Evolutionary conservation across 495 filamentous ascomycete genomes (phyloP).

Genomic region (Lasiosphaeria ovina): DNA sequence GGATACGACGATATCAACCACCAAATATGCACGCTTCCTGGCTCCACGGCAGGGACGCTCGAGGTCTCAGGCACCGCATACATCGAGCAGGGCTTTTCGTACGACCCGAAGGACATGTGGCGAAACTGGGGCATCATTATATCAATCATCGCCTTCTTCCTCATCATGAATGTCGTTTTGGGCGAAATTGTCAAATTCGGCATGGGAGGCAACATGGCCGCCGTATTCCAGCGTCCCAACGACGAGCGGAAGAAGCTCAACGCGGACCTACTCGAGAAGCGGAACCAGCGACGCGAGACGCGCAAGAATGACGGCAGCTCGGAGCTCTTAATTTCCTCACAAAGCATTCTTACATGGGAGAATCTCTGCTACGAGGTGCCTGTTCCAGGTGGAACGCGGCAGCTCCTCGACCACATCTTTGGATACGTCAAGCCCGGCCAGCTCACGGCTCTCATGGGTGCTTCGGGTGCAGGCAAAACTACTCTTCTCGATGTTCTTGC

Average conservation of each 20-base stretch:
- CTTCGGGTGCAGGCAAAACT: slow-evolving; percentile 84
- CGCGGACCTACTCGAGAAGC: slow-evolving; percentile 57
- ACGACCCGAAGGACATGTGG: slow-evolving; percentile 62
- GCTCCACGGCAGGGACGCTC: slow-evolving; percentile 60
- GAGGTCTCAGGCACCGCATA: slow-evolving; percentile 61
- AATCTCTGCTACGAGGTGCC: slow-evolving; percentile 78
- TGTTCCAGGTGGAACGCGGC: slow-evolving; percentile 63
- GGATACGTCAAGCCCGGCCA: slow-evolving; percentile 79
- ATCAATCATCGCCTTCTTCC: slow-evolving; percentile 64
- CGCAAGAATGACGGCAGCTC: slow-evolving; percentile 46
- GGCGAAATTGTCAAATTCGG: slow-evolving; percentile 76
- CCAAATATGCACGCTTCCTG: slow-evolving; percentile 73
- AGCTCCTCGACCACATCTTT: slow-evolving; percentile 67
- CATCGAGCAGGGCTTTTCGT: slow-evolving; percentile 61
- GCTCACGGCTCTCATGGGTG: slow-evolving; percentile 80
- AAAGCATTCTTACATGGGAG: slow-evolving; percentile 74
- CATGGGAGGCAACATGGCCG: slow-evolving; percentile 73
- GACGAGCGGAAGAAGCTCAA: slow-evolving; percentile 69
- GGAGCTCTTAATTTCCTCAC: slow-evolving; percentile 64
- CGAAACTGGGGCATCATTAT: slow-evolving; percentile 74
- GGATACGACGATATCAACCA: slow-evolving; percentile 64
- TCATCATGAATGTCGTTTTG: slow-evolving; percentile 65
- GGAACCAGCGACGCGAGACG: slow-evolving; percentile 52
- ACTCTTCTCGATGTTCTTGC: slow-evolving; percentile 79
- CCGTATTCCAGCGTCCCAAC: slow-evolving; percentile 70